These are phyloP conservation scores for Byssothecium circinans DNA, from an alignment of 2,329 filamentous ascomycete genomes.

Conservation along the genomic window DNA sequence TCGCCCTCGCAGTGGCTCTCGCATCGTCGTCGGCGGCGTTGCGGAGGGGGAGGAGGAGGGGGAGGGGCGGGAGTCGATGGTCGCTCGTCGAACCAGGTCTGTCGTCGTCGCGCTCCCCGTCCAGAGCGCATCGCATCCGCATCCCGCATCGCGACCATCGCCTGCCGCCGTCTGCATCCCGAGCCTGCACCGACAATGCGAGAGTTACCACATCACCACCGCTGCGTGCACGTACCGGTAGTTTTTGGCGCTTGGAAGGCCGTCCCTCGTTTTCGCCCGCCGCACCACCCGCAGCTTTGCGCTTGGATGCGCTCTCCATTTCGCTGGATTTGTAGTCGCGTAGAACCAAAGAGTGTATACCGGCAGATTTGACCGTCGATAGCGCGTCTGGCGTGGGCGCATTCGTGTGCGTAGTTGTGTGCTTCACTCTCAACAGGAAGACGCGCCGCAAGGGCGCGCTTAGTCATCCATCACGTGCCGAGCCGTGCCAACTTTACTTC, in stretches of 20 bases:
- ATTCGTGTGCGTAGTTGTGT: conserved; percentile 34
- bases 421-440: conserved; percentile 16
- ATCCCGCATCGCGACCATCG: conserved; percentile 34
- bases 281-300: conserved; percentile 55
- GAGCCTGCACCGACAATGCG: conserved; percentile 27
- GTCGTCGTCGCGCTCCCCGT: conserved; percentile 33
- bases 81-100: conserved; percentile 35
- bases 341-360: conserved; percentile 23
- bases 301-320: conserved; percentile 56
- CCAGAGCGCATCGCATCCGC: conserved; percentile 19
- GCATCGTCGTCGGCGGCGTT: conserved; percentile 33
- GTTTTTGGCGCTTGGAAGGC: conserved; percentile 61
- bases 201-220: conserved; percentile 12
- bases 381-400: conserved; percentile 33
- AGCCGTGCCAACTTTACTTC: not conserved
- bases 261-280: conserved; percentile 56
- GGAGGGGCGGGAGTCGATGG: conserved; percentile 24
- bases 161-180: conserved; percentile 12
- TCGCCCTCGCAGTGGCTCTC: not conserved
- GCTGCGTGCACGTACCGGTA: conserved; percentile 56
- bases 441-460: conserved; percentile 10
- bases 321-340: conserved; percentile 34
- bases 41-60: conserved; percentile 28
- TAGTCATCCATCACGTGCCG: not conserved
- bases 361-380: conserved; percentile 12